Evolutionary conservation across 805 yeast species (phyloP).

Genomic region (Candida boleticola): DNA sequence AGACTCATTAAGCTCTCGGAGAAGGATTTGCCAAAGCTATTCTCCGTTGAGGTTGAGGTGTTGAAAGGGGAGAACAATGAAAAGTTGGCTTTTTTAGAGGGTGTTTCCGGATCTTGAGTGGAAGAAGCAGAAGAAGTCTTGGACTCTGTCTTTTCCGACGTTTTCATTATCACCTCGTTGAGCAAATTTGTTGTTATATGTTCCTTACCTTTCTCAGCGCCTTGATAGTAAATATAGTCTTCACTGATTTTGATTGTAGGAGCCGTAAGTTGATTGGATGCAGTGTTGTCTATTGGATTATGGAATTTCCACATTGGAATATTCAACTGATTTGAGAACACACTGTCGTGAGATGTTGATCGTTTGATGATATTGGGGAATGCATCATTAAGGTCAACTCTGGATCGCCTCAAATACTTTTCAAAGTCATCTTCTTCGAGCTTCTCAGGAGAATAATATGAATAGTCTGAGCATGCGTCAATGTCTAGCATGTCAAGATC

Average conservation of each 20-base stretch:
- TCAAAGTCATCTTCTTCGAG: slow-evolving; percentile 27
- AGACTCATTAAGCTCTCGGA: slow-evolving; percentile 27
- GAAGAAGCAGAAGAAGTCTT: slow-evolving; percentile 1
- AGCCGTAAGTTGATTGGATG: slow-evolving; percentile 13
- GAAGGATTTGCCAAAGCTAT: slow-evolving; percentile 18
- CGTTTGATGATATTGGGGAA: slow-evolving; percentile 26
- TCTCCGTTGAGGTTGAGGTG: neutral
- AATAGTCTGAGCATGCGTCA: slow-evolving; percentile 21
- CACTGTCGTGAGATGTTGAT: slow-evolving; percentile 26
- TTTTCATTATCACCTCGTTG: slow-evolving; percentile 17
- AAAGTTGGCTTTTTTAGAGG: slow-evolving; percentile 12
- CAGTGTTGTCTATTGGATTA: slow-evolving; percentile 33
- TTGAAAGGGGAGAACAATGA: slow-evolving; percentile 19
- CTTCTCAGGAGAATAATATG: slow-evolving; percentile 19
- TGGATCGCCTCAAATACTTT: slow-evolving; percentile 30
- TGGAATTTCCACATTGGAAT: slow-evolving; percentile 25
- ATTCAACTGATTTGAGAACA: slow-evolving; percentile 10
- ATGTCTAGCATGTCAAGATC: slow-evolving; percentile 15
- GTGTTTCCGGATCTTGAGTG: slow-evolving; percentile 5
- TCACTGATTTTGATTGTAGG: slow-evolving; percentile 30
- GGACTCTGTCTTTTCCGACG: slow-evolving; percentile 2
- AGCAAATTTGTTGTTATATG: slow-evolving; percentile 7
- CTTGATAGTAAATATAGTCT: slow-evolving; percentile 6
- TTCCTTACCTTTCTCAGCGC: neutral
- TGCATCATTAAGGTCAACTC: slow-evolving; percentile 27